Evolutionary conservation across 2,329 filamentous ascomycete species (phyloP).

Genomic region (Raffaelea ambrosiae): DNA sequence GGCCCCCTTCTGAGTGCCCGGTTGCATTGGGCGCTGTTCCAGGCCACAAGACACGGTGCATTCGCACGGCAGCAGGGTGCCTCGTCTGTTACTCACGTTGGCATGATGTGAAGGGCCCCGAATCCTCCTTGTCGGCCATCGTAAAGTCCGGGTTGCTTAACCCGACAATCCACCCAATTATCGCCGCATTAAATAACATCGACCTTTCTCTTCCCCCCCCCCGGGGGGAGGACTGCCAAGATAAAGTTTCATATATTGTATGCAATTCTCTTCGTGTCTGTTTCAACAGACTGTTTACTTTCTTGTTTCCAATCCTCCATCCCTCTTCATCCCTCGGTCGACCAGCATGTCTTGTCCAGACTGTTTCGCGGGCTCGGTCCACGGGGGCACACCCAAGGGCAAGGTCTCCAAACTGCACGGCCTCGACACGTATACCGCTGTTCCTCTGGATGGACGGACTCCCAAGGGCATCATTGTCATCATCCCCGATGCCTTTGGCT

Average conservation of each 20-base stretch:
- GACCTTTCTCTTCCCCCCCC: too few relatives aligned
- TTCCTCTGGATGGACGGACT: slow-evolving; percentile 20
- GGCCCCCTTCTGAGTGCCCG: too few relatives aligned
- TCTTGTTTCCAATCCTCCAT: neutral
- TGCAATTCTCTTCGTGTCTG: too few relatives aligned
- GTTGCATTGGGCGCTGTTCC: too few relatives aligned
- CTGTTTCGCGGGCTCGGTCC: slow-evolving; percentile 39
- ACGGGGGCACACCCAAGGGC: slow-evolving; percentile 35
- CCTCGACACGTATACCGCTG: slow-evolving; percentile 38
- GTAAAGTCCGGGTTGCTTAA: slow-evolving; percentile 4
- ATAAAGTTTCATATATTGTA: too few relatives aligned
- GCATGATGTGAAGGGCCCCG: too few relatives aligned
- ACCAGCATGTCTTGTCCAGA: slow-evolving; percentile 25
- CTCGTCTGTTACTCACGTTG: too few relatives aligned
- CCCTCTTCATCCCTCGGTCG: neutral
- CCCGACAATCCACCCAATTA: neutral
- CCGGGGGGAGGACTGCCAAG: too few relatives aligned
- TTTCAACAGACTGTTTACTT: neutral
- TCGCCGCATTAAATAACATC: neutral
- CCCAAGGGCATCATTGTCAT: slow-evolving; percentile 42
- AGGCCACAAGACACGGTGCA: too few relatives aligned
- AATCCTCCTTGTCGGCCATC: too few relatives aligned
- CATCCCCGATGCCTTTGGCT: slow-evolving; percentile 47
- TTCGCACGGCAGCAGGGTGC: too few relatives aligned
- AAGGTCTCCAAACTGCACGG: slow-evolving; percentile 36